A percentile compares a stretch with the other conserved stretches of the same genome.
These are phyloP conservation scores for Raffaelea ambrosiae DNA, from an alignment of 2,329 filamentous ascomycete species.

Conservation along the genomic window DNA sequence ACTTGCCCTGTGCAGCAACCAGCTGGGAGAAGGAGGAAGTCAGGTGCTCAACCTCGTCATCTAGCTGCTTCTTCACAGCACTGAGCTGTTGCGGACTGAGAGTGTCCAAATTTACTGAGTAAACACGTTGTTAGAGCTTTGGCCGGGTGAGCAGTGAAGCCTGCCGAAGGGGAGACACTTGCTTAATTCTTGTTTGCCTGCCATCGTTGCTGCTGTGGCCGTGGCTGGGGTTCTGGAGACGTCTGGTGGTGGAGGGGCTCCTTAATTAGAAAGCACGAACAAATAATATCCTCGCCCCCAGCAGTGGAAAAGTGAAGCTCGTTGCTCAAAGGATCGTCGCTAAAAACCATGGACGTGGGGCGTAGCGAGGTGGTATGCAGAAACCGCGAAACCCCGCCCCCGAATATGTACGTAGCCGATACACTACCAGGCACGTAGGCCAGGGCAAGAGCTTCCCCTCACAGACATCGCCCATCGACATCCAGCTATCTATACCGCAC, in stretches of 20 bases:
- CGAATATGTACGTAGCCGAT: neutral
- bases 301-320: too few relatives aligned
- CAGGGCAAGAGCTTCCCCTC: too few relatives aligned
- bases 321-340: too few relatives aligned
- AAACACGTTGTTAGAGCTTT: neutral
- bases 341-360: too few relatives aligned
- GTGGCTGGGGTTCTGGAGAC: neutral
- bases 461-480: too few relatives aligned
- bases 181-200: constrained; percentile 13
- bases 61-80: constrained; percentile 90
- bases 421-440: too few relatives aligned
- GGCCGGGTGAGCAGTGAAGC: neutral
- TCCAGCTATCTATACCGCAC: too few relatives aligned
- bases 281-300: too few relatives aligned
- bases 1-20: constrained; percentile 82
- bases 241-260: too few relatives aligned
- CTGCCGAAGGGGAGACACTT: neutral
- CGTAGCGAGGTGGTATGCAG: neutral
- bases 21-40: constrained; percentile 85
- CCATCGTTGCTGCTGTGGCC: constrained; percentile 5
- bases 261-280: too few relatives aligned
- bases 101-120: constrained; percentile 55
- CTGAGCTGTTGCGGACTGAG: constrained; percentile 80
- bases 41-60: constrained; percentile 91
- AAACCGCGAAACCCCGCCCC: neutral